These are phyloP conservation scores for Rhizopus sp. DNA, from an alignment of 371 early-diverging fungal genomes.

Conservation along the genomic window DNA sequence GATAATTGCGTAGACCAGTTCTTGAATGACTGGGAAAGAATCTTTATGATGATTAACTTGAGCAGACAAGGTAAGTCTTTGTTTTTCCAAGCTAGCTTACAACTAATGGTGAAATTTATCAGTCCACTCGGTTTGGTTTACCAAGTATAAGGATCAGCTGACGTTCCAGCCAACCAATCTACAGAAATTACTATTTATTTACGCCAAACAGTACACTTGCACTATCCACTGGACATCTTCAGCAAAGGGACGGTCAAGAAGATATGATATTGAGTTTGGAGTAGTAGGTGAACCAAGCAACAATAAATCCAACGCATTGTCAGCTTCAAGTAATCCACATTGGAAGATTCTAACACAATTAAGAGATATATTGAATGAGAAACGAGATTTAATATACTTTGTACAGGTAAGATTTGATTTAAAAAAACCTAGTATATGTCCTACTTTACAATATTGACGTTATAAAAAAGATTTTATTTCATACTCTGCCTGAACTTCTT, in stretches of 20 bases:
- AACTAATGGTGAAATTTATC: neutral
- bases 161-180: conserved; percentile 38
- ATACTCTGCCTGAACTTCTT: conserved; percentile 2
- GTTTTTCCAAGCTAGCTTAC: neutral
- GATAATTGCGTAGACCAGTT: conserved; percentile 44
- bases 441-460: too few species aligned
- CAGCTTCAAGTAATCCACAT: conserved; percentile 43
- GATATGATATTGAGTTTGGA: conserved; percentile 34
- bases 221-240: conserved; percentile 43
- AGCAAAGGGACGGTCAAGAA: conserved; percentile 29
- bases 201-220: conserved; percentile 42
- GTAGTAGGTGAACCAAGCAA: conserved; percentile 17
- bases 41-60: conserved; percentile 53
- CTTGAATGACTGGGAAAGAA: conserved; percentile 48
- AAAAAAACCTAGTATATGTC: too few species aligned
- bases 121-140: conserved; percentile 44
- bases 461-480: conserved; percentile 1
- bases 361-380: conserved; percentile 45
- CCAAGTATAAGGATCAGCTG: conserved; percentile 39
- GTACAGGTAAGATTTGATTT: conserved; percentile 35
- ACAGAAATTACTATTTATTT: conserved; percentile 38
- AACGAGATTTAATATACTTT: conserved; percentile 44
- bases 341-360: conserved; percentile 41
- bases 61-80: conserved; percentile 38
- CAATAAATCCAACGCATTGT: conserved; percentile 7